phyloP scores from a whole-genome alignment of 768 basidiomycete genomes.

The Hericium alpestre region DNA sequence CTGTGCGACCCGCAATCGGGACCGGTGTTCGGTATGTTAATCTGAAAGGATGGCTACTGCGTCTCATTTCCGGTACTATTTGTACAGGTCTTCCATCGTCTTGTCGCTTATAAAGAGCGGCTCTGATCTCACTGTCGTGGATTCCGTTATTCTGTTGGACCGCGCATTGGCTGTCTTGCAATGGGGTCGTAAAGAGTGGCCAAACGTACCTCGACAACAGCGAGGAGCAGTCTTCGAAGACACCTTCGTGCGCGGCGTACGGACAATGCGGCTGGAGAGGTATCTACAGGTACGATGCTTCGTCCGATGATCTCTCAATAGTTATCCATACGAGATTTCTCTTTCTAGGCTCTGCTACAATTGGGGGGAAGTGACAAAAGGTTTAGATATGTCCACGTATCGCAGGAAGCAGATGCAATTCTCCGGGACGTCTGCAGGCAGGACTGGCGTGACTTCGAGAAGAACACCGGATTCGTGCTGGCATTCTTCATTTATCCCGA shows the following conservation, averaged over 20 bases:
- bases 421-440: not conserved
- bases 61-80: not conserved
- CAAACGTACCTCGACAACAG: not conserved
- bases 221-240: not conserved
- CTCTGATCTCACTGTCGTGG: not conserved
- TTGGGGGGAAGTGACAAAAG: not conserved
- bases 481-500: not conserved
- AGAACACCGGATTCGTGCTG: not conserved
- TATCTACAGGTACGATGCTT: not conserved
- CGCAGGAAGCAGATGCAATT: not conserved
- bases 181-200: not conserved
- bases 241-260: not conserved
- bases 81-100: not conserved
- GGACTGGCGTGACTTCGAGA: not conserved
- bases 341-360: not conserved
- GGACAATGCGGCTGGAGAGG: not conserved
- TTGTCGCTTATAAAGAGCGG: not conserved
- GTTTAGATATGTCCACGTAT: not conserved
- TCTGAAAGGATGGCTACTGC: not conserved
- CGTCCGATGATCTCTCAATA: not conserved
- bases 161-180: not conserved
- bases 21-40: not conserved
- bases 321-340: not conserved
- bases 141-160: not conserved
- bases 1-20: not conserved